Percentiles rank a stretch among this genome's conserved stretches.
These are phyloP conservation scores for Entophlyctis helioformis DNA, from an alignment of 192 early-diverging fungal genomes.

Conservation along the genomic window DNA sequence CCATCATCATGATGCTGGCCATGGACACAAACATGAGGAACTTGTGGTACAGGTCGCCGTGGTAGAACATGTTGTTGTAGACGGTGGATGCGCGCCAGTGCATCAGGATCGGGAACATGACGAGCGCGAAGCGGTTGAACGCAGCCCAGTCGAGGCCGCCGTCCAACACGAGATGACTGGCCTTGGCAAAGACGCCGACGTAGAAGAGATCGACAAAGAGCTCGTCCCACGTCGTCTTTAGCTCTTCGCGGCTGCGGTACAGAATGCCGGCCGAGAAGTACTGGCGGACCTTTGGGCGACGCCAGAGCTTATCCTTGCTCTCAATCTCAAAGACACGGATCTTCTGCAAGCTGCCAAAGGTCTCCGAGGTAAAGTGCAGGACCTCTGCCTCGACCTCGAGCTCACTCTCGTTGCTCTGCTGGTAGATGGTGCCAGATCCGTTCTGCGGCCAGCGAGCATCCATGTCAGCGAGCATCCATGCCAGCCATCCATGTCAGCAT, in stretches of 20 bases:
- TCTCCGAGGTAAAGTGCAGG: slow-evolving; percentile 1
- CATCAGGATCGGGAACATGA: neutral
- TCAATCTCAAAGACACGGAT: slow-evolving; percentile 1
- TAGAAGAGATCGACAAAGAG: slow-evolving; percentile 15
- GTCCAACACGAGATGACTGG: neutral
- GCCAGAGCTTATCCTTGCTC: slow-evolving; percentile 2
- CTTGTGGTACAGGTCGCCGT: slow-evolving; percentile 5
- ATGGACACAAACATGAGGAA: neutral
- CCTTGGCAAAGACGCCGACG: slow-evolving; percentile 7
- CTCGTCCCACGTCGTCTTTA: slow-evolving; percentile 7
- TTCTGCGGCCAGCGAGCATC: no score
- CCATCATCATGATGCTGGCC: no score
- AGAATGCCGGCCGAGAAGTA: slow-evolving; percentile 8
- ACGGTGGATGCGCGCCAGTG: slow-evolving; percentile 3
- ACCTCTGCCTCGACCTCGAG: neutral
- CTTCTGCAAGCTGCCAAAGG: slow-evolving; percentile 3
- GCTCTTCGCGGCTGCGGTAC: slow-evolving; percentile 7
- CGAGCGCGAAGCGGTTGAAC: slow-evolving; percentile 1
- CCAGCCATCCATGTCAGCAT: no score
- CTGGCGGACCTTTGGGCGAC: slow-evolving; percentile 6
- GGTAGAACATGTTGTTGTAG: slow-evolving; percentile 4
- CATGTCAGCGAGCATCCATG: no score
- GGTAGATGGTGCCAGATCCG: no score
- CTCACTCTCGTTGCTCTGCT: no score
- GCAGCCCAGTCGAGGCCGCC: neutral